Evolutionary conservation across 805 yeast genomes (phyloP), one percentile per base, ranked within the genome.

Genomic region (Saturnispora kantuleensis): DNA sequence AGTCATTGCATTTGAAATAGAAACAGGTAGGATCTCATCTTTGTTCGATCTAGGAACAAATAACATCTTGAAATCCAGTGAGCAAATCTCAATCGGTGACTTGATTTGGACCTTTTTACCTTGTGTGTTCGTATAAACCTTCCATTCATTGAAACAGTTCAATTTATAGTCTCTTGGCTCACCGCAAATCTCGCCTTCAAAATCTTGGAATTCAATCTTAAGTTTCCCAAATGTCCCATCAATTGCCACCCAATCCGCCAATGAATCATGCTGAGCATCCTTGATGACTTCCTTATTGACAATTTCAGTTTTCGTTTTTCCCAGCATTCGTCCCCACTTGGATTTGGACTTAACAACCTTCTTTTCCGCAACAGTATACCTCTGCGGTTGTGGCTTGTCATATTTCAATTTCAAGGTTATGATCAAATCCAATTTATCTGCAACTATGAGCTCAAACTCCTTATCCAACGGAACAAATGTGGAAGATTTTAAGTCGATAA

Each of bases 141-240:
- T 83, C 97, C 97, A 90, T 58, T 87, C 95, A 56, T 87, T 88
- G 59, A 76, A 77, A 52, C 88, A 73, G 9, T 81, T 76, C 37
- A 86, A 56, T 37, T 70, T 68, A 57, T 77, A 77, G 39, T 67
- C 68, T 46, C 67, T 65, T 0, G 77, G 67, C 39, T 64, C 59
- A 13, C 85, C 82, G 13, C 71, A 74, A 38, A 84, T 67, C 29
- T 70, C 71, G 16, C 69, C 62, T 54, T 79, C 79, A 53, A 74
- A 73, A 46, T 74, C 76, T 18, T 72, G 70, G 54, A 83, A 81
- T 38, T 73, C 73, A 44, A 89, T 68, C 52, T 81, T 79, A 44
- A 84, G 75, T 55, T 90, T 72, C 8, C 87, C 96, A 69, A 85
- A 88, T 32, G 96, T 85, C 2, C 97, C 97, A 60, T 87, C 94